Evolutionary conservation across 768 basidiomycete genomes (phyloP).

Genomic region (Kwoniella europaea): DNA sequence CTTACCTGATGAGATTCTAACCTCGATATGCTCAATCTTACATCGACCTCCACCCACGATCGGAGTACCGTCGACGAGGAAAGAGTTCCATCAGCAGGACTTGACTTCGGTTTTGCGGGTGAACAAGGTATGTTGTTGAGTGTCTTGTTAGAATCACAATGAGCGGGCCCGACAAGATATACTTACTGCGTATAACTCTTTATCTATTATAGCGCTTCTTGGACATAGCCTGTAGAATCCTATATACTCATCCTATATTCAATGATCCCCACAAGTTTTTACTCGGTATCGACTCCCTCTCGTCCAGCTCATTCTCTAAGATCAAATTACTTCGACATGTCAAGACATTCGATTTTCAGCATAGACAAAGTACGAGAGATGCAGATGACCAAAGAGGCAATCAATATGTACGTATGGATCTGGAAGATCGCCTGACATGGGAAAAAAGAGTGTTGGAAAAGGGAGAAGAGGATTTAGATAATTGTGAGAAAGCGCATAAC

Average conservation of each 20-base stretch:
- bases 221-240: background rate
- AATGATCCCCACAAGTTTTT: background rate
- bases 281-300: background rate
- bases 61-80: background rate
- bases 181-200: background rate
- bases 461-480: background rate
- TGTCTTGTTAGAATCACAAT: background rate
- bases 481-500: background rate
- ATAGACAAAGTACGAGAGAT: background rate
- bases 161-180: too few species aligned
- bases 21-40: background rate
- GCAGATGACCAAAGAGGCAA: background rate
- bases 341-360: background rate
- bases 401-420: background rate
- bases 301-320: background rate
- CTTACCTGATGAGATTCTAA: background rate
- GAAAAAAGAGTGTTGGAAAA: background rate
- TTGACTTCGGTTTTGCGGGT: slow-evolving; percentile 3
- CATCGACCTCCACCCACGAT: background rate
- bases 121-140: slow-evolving; percentile 7
- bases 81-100: background rate
- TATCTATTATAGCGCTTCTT: background rate
- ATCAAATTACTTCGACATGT: background rate
- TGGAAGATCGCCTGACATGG: background rate
- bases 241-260: background rate